Evolutionary conservation across 768 basidiomycete genomes (phyloP), one percentile per base, ranked within the genome.

Genomic region (Dioszegia aurantiaca): DNA sequence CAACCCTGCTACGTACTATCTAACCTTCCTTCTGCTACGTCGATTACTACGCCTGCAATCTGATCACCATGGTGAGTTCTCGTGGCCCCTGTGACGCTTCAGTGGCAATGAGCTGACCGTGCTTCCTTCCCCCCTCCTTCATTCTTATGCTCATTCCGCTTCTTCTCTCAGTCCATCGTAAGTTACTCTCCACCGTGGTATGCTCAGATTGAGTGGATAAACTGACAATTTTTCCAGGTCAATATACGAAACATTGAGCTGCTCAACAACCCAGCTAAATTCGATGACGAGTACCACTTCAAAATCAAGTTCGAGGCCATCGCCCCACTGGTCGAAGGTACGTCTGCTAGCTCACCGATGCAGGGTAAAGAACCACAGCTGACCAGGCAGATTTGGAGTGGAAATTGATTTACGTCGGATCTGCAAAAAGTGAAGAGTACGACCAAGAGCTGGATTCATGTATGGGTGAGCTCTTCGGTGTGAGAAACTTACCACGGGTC

Each of bases 381-480:
- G 41, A 55, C 31, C 3, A 12, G 17, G 3, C 62, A 94, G 95
- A 99, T 78, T 85, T 99, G 62, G 95, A 99, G 77, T 99, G 95
- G 95, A 86, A 86, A 64, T 86, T 99, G 64, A 91, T 95, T 44
- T 98, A 94, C 76, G 94, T 98, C 52, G 90, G 95, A 1, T 90
- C 88, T 2, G 93, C 94, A 0, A 91, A 87, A 10, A 84, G 89
- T 73, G 88, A 90, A 69, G 86, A 88, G 39, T 87, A 87, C 47
- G 95, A 99, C 77, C 95, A 99, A 75, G 95, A 98, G 76, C 83
- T 99, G 23, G 95, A 99, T 77, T 89, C 90, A 70, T 97, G 92
- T 77, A 86, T 97, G 67, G 77, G 74, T 73, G 57, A 61, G 72
- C 27, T 42, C 26, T 43, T 19, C 24, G 17, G 27, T 33, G 3